phyloP scores from a whole-genome alignment of 2,329 filamentous ascomycete species.

The Cladobotryum protrusum region DNA sequence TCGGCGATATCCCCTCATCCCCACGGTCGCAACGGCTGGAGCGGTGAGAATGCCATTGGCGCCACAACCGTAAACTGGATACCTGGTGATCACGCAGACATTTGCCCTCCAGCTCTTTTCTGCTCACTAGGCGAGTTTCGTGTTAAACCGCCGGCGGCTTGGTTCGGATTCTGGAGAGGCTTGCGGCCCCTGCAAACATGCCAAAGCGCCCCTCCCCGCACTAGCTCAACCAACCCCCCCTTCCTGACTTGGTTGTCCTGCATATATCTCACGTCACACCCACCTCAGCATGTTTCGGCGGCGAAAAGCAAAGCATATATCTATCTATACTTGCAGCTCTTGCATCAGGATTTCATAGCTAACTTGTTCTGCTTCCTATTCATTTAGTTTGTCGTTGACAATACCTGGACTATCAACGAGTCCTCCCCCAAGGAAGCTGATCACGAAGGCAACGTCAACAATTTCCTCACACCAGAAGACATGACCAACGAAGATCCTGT shows the following conservation, averaged over 20 bases:
- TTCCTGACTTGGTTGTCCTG: conserved; percentile 6
- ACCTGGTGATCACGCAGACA: background rate
- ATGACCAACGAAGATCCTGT: conserved; percentile 46
- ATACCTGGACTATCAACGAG: conserved; percentile 78
- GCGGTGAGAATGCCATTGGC: background rate
- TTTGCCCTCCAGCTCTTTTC: conserved; percentile 11
- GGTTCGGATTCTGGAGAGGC: background rate
- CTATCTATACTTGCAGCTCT: background rate
- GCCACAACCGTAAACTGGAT: background rate
- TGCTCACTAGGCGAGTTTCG: background rate
- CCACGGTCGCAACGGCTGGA: background rate
- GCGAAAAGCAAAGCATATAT: conserved; percentile 8
- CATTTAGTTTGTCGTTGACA: conserved; percentile 86
- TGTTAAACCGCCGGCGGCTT: background rate
- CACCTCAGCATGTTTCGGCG: conserved; percentile 1
- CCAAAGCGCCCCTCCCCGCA: conserved; percentile 8
- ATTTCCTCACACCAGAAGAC: conserved; percentile 73
- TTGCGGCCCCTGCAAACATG: background rate
- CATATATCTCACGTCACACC: conserved; percentile 13
- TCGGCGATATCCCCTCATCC: background rate
- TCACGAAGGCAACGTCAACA: conserved; percentile 80
- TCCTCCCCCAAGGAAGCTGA: conserved; percentile 78
- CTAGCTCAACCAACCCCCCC: conserved; percentile 10
- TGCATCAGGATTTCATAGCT: background rate
- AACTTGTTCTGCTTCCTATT: conserved; percentile 10